Evolutionary conservation across 192 early-diverging fungal genomes (phyloP).

Genomic region (Geranomyces michiganensis): DNA sequence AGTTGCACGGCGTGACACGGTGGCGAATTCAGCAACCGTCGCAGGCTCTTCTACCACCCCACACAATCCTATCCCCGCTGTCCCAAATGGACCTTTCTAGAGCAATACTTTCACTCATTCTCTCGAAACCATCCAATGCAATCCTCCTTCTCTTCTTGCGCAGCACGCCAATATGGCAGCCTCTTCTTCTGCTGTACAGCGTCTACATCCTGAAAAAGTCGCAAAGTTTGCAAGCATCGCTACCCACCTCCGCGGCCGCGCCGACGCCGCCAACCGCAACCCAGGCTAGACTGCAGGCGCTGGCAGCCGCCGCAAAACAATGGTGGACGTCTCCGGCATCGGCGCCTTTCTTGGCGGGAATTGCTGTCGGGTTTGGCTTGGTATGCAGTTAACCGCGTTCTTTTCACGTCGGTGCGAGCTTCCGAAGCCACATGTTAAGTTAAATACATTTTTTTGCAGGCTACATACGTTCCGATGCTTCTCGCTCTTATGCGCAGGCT

Average conservation of each 20-base stretch:
- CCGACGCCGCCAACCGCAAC: neutral
- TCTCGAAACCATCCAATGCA: constrained; percentile 1
- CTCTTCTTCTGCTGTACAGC: neutral
- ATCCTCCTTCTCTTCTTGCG: constrained; percentile 7
- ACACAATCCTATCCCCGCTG: too few relatives aligned
- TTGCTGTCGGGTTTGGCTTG: neutral
- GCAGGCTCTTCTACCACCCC: too few relatives aligned
- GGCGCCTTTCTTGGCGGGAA: neutral
- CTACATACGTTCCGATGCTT: constrained; percentile 1
- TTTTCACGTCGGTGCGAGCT: neutral
- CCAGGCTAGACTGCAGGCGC: neutral
- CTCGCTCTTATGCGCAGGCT: neutral
- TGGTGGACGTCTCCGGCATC: neutral
- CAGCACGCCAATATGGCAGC: constrained; percentile 4
- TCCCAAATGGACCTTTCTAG: neutral
- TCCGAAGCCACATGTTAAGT: too few relatives aligned
- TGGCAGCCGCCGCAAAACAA: neutral
- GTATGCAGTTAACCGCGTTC: neutral
- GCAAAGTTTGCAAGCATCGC: neutral
- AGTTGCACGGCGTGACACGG: too few relatives aligned
- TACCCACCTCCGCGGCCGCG: neutral
- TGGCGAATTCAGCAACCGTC: too few relatives aligned
- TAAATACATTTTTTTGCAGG: neutral
- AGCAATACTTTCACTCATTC: neutral
- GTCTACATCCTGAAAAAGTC: neutral